phyloP scores from a whole-genome alignment of 805 yeast genomes.

The Yarrowia sp. region DNA sequence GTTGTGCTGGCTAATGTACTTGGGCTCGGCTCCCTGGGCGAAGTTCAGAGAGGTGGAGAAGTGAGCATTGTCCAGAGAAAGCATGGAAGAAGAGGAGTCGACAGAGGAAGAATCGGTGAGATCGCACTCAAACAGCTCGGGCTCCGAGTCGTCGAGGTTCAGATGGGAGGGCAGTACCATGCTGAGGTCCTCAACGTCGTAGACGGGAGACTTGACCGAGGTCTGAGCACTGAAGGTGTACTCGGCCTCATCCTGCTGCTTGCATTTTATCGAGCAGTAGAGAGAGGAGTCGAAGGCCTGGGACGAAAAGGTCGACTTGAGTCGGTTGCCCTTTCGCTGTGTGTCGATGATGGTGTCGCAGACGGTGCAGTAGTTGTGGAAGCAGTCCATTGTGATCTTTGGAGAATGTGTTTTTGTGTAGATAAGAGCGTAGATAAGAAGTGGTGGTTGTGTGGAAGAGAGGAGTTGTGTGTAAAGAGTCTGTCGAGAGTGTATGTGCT shows the following conservation, averaged over 20 bases:
- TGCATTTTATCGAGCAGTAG: slow-evolving; percentile 51
- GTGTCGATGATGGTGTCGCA: slow-evolving; percentile 49
- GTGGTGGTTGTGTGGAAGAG: neutral
- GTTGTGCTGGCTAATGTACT: slow-evolving; percentile 34
- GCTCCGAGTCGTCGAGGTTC: slow-evolving; percentile 32
- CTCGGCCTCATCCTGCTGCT: slow-evolving; percentile 43
- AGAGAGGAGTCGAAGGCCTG: slow-evolving; percentile 42
- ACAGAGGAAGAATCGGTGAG: slow-evolving; percentile 37
- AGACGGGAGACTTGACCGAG: slow-evolving; percentile 27
- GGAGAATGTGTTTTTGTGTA: slow-evolving; percentile 5
- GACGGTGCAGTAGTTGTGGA: slow-evolving; percentile 50
- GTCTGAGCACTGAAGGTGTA: slow-evolving; percentile 26
- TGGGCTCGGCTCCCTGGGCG: slow-evolving; percentile 27
- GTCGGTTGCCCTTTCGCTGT: slow-evolving; percentile 39
- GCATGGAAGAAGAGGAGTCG: slow-evolving; percentile 25
- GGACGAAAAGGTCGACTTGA: slow-evolving; percentile 34
- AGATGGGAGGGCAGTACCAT: slow-evolving; percentile 34
- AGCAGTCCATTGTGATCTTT: slow-evolving; percentile 39
- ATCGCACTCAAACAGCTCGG: slow-evolving; percentile 39
- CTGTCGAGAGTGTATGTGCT: neutral
- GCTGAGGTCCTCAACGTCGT: slow-evolving; percentile 37
- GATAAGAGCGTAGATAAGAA: slow-evolving; percentile 6
- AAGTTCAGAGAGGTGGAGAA: slow-evolving; percentile 34
- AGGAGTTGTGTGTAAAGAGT: slow-evolving; percentile 1
- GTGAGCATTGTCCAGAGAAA: slow-evolving; percentile 24